phyloP scores from a whole-genome alignment of 345 rosid species.

The Aethionema arabicum region DNA sequence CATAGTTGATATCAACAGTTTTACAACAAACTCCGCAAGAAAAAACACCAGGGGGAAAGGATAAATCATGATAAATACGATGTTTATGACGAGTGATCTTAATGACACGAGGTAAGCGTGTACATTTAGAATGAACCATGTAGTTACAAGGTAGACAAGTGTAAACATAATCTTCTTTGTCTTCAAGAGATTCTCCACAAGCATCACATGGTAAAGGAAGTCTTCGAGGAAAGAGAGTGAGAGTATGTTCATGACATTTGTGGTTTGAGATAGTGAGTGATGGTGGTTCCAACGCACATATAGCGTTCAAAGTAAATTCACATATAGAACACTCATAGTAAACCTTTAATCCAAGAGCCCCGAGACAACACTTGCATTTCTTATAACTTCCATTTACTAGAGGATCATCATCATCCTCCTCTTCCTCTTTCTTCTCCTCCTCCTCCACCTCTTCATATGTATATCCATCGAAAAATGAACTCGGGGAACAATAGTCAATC shows the following conservation, averaged over 20 bases:
- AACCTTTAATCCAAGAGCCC: background rate
- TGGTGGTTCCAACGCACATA: background rate
- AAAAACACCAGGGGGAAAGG: background rate
- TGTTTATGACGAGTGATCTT: background rate
- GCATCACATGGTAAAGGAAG: background rate
- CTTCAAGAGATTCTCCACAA: background rate
- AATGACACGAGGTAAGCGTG: too few relatives aligned
- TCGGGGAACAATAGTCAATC: too few relatives aligned
- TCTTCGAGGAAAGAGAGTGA: background rate
- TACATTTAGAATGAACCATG: background rate
- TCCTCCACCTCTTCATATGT: too few relatives aligned
- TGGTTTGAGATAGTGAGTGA: background rate
- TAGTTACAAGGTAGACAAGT: background rate
- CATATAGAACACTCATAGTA: constrained; percentile 3
- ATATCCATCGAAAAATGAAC: too few relatives aligned
- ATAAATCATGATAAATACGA: background rate
- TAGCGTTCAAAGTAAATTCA: background rate
- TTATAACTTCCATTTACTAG: too few relatives aligned
- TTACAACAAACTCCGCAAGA: too few relatives aligned
- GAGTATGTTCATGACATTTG: background rate
- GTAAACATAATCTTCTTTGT: background rate
- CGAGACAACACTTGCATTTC: constrained; percentile 7
- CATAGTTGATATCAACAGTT: too few relatives aligned
- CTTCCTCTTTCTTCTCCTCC: background rate
- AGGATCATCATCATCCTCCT: too few relatives aligned